These are phyloP conservation scores for Pestalotiopsis sp. DNA, from an alignment of 2,329 filamentous ascomycete species.

Conservation along the genomic window DNA sequence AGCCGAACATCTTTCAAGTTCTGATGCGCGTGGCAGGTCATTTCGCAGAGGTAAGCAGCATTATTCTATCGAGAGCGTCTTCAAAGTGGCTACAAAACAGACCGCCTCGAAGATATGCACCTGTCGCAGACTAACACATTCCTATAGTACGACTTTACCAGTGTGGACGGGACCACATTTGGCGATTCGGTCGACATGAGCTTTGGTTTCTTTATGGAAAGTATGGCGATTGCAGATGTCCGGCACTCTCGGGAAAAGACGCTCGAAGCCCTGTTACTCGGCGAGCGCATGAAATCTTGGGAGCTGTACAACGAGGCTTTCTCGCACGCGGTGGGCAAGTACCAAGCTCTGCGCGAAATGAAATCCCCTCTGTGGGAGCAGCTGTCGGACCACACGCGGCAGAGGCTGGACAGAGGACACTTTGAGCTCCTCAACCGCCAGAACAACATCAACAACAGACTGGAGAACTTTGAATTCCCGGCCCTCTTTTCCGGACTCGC, in stretches of 20 bases:
- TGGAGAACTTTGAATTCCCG: slow-evolving; percentile 91
- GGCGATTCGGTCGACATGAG: slow-evolving; percentile 64
- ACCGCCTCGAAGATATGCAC: not conserved
- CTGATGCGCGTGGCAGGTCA: slow-evolving; percentile 57
- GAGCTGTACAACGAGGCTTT: slow-evolving; percentile 90
- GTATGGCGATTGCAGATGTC: slow-evolving; percentile 78
- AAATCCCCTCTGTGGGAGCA: slow-evolving; percentile 70
- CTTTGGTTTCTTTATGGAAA: slow-evolving; percentile 76
- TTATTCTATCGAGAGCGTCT: not conserved
- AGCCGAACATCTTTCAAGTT: slow-evolving; percentile 55
- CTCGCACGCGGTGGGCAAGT: slow-evolving; percentile 86
- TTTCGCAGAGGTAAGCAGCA: slow-evolving; percentile 43
- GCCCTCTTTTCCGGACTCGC: slow-evolving; percentile 87
- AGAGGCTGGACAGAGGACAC: slow-evolving; percentile 80
- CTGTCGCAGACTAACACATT: not conserved
- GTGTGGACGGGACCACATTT: slow-evolving; percentile 58
- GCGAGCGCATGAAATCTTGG: slow-evolving; percentile 81
- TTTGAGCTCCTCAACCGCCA: slow-evolving; percentile 78
- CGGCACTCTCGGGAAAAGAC: slow-evolving; percentile 84
- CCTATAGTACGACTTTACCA: slow-evolving; percentile 53
- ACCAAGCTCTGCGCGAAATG: slow-evolving; percentile 69
- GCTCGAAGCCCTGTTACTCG: slow-evolving; percentile 84
- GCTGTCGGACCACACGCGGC: slow-evolving; percentile 71
- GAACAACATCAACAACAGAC: slow-evolving; percentile 67
- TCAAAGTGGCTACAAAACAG: not conserved